Base-by-base conservation (phyloP, 306 rosid species). In the Aeschynomene evenia region DNA sequence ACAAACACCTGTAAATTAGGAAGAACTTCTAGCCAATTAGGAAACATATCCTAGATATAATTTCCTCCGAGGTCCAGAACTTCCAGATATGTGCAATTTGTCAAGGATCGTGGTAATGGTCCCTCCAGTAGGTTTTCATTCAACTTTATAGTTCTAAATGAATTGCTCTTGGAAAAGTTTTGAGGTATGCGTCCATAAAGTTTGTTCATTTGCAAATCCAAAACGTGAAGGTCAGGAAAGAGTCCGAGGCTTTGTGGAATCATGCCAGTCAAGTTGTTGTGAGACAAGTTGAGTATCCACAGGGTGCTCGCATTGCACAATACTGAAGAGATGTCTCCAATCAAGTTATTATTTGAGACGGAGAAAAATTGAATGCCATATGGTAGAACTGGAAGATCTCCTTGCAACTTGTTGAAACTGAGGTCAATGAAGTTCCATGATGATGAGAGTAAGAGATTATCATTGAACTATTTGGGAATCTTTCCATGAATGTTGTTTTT, bases 61-160 rank as follows among this genome's bases (percentile, higher is more conserved):
- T 81, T 86, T 0, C 66, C 37, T 23, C 78, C 86, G 37, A 86
- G 6, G 28, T 86, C 83, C 3, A 86, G 22, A 57, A 86, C 64
- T 63, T 79, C 40, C 0, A 83, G 61, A 0, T 0, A 0, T 7
- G 2, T 12, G 14, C 89, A 84, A 0, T 60, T 10, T 0, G 28
- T 15, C 75, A 84, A 64, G 22, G 79, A 63, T 0, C 0, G 34
- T 28, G 85, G 87, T 20, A 79, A 6, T 0, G 71, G 39, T 37
- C 91, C 87, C 24, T 71, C 48, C 23, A 81, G 16, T 5, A 7
- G 82, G 14, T 86, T 84, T 13, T 20, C 56, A 29, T 79, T 71
- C 1, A 84, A 77, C 37, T 66, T 67, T 36, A 75, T 42, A 19
- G 58, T 71, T 51, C 48, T 15, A 6, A 80, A 37, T 2, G 0